Evolutionary conservation across 768 basidiomycete genomes (phyloP), one percentile per base, ranked within the genome.

Genomic region (Lenzites betulinus): DNA sequence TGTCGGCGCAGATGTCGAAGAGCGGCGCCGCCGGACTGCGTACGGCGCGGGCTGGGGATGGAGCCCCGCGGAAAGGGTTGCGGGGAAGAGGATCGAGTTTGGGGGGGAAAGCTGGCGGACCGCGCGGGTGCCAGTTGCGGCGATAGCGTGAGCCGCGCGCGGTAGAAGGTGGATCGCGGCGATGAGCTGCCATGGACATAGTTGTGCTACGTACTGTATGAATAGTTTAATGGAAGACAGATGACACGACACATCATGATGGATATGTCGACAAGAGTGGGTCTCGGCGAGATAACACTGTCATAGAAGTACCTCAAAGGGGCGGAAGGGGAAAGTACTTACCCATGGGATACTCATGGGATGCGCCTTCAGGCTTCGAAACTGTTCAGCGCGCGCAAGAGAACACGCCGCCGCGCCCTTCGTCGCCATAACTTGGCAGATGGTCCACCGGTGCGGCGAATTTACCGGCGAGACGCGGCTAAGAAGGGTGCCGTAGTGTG

Each of bases 21-120:
- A 51, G 54, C 22, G 62, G 36, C 49, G 63, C 16, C 57, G 58
- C 42, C 66, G 66, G 28, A 25, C 11, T 16, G 50, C 61, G 16
- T 58, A 64, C 38, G 63, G 66, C 41, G 58, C 58, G 16, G 56
- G 59, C 11, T 63, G 62, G 62, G 62, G 57, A 12, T 67, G 65
- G 65, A 52, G 38, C 30, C 43, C 55, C 8, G 54, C 43, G 42
- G 55, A 57, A n/a, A 46, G 47, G 16, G 47, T 41, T 2, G 38
- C 47, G 1, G 55, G 55, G 8, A 46, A 57, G 55, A 26, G 55
- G 38, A 36, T 35, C 5, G 55, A 57, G 25, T 57, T 49, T 20
- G 47, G 55, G 23, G 47, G 9, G 26, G 47, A 39, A 38, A 49
- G 25, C 26, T 57, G 55, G 55, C 22, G 53, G 26, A 20, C n/a